Percentiles rank a stretch among this genome's conserved stretches.
phyloP scores from a whole-genome alignment of 768 basidiomycete species.

The Russula sp. region DNA sequence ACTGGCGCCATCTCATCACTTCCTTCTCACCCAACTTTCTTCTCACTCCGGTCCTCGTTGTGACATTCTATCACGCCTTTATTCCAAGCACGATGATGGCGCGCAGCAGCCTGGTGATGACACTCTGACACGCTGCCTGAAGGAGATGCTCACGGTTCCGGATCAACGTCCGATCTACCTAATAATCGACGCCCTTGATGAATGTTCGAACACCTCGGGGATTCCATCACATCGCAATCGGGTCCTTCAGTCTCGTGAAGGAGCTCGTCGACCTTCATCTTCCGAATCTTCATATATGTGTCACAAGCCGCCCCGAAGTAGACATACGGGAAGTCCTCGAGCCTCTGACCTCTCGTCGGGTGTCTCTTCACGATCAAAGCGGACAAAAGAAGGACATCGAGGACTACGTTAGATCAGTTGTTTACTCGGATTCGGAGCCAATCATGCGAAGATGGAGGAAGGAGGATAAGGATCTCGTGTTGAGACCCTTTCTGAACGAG shows the following conservation, averaged over 20 bases:
- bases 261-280: neutral
- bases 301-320: slow-evolving; percentile 3
- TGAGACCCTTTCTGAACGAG: neutral
- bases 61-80: neutral
- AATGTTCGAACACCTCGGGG: neutral
- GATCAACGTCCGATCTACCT: neutral
- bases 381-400: slow-evolving; percentile 7
- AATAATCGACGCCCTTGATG: slow-evolving; percentile 1
- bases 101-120: neutral
- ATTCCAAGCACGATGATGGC: neutral
- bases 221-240: neutral
- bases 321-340: slow-evolving; percentile 5
- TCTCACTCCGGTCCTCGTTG: neutral
- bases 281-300: slow-evolving; percentile 1
- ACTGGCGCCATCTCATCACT: neutral
- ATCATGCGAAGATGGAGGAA: neutral
- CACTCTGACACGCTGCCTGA: neutral
- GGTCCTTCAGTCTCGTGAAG: neutral
- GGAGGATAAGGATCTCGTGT: neutral
- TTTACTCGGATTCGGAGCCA: neutral
- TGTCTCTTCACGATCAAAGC: slow-evolving; percentile 1
- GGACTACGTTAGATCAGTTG: neutral
- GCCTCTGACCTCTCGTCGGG: neutral
- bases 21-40: slow-evolving; percentile 16
- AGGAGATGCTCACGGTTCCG: neutral